Conservation (phyloP, 2,329 filamentous ascomycete species). For the Zasmidium citrigriseum region DNA sequence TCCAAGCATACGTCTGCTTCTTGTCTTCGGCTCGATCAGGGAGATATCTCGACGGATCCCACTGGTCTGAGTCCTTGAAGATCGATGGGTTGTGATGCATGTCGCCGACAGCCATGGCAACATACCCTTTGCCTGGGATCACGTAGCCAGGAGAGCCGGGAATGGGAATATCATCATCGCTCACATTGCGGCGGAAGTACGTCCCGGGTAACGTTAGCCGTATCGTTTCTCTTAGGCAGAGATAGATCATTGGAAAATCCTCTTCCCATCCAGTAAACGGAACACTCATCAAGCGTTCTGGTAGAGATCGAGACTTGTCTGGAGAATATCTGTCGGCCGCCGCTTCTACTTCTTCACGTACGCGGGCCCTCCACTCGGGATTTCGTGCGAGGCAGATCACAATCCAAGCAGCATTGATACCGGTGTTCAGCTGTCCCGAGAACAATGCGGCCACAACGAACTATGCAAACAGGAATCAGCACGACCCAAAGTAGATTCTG, state of each 20-base stretch:
- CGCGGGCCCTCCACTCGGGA: constrained; percentile 46
- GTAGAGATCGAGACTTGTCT: constrained; percentile 36
- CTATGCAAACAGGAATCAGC: too few species aligned
- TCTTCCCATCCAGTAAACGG: constrained; percentile 57
- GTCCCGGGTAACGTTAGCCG: constrained; percentile 52
- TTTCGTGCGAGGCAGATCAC: constrained; percentile 52
- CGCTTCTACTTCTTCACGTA: constrained; percentile 51
- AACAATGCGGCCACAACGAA: constrained; percentile 58
- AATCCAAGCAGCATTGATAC: constrained; percentile 57
- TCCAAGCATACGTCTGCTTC: constrained; percentile 37
- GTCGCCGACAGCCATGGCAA: constrained; percentile 49
- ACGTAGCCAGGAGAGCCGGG: constrained; percentile 47
- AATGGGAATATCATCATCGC: constrained; percentile 47
- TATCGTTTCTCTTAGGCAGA: constrained; percentile 57
- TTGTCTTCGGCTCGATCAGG: constrained; percentile 52
- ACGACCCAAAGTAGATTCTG: too few species aligned
- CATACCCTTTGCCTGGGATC: constrained; percentile 52
- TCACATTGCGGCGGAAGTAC: constrained; percentile 55
- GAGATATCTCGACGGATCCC: constrained; percentile 54
- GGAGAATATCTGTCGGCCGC: constrained; percentile 46
- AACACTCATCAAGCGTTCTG: constrained; percentile 45
- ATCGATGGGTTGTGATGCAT: constrained; percentile 50
- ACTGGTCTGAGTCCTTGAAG: constrained; percentile 51
- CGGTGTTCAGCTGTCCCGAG: constrained; percentile 58
- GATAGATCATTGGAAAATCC: constrained; percentile 56